Evolutionary conservation across 352 stramenopile genomes (phyloP).

Genomic region (Chrysophaeum taylorii): DNA sequence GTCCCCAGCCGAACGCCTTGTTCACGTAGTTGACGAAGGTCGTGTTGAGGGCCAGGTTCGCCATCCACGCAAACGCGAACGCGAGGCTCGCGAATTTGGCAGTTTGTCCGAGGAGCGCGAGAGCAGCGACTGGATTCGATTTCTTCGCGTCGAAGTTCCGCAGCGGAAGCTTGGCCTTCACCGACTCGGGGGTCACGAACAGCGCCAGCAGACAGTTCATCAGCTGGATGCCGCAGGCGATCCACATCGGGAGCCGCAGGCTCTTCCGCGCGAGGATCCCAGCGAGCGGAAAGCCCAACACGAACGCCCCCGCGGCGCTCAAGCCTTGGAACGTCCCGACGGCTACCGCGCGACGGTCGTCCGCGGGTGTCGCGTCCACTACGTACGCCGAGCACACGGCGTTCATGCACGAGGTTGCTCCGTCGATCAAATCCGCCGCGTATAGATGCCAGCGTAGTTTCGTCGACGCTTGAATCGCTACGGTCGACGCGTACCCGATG

Average conservation of each 20-base stretch:
- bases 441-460: slow-evolving; percentile 11
- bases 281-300: slow-evolving; percentile 21
- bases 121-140: slow-evolving; percentile 23
- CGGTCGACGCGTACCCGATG: slow-evolving; percentile 22
- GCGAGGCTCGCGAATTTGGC: not conserved
- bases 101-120: slow-evolving; percentile 22
- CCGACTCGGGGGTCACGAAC: slow-evolving; percentile 29
- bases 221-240: slow-evolving; percentile 18
- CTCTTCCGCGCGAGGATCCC: slow-evolving; percentile 8
- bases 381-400: slow-evolving; percentile 23
- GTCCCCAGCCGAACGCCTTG: slow-evolving; percentile 26
- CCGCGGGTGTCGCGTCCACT: slow-evolving; percentile 9
- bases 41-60: slow-evolving; percentile 25
- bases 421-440: slow-evolving; percentile 24
- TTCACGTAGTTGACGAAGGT: slow-evolving; percentile 30
- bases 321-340: slow-evolving; percentile 26
- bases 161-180: slow-evolving; percentile 7
- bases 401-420: slow-evolving; percentile 22
- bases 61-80: slow-evolving; percentile 25
- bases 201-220: slow-evolving; percentile 26
- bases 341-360: not conserved
- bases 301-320: slow-evolving; percentile 20
- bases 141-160: slow-evolving; percentile 21
- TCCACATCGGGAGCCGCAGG: slow-evolving; percentile 14
- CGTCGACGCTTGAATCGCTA: slow-evolving; percentile 18